These are phyloP conservation scores for Penicillium simplicissimum DNA, from an alignment of 495 filamentous ascomycete species.

Conservation along the genomic window DNA sequence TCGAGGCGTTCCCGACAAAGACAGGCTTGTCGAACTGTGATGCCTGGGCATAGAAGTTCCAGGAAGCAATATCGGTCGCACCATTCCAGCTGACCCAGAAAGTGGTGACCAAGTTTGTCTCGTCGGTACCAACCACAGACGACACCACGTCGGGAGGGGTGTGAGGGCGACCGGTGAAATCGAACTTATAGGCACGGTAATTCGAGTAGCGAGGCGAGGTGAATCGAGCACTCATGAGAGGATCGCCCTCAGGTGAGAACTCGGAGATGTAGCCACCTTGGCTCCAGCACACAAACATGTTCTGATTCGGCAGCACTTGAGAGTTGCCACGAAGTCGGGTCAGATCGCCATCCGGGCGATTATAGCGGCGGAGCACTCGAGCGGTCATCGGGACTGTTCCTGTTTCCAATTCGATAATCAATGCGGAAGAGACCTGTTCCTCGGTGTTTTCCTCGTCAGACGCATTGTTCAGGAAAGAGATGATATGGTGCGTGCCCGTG, in stretches of 20 bases:
- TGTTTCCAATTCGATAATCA: slow-evolving; percentile 52
- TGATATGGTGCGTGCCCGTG: slow-evolving; percentile 39
- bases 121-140: slow-evolving; percentile 32
- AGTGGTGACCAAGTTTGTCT: slow-evolving; percentile 32
- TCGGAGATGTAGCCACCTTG: slow-evolving; percentile 53
- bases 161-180: slow-evolving; percentile 33
- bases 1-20: slow-evolving; percentile 27
- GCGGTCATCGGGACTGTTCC: slow-evolving; percentile 48
- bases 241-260: slow-evolving; percentile 47
- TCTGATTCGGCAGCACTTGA: slow-evolving; percentile 53
- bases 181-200: slow-evolving; percentile 39
- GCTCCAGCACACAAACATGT: slow-evolving; percentile 60
- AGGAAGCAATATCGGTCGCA: slow-evolving; percentile 44
- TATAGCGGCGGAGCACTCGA: slow-evolving; percentile 37
- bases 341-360: slow-evolving; percentile 42
- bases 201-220: slow-evolving; percentile 28
- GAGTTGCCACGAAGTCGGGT: slow-evolving; percentile 58
- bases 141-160: slow-evolving; percentile 29
- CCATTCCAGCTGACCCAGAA: slow-evolving; percentile 50
- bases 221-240: slow-evolving; percentile 41
- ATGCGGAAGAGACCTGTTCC: slow-evolving; percentile 50
- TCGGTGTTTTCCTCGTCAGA: slow-evolving; percentile 43
- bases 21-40: slow-evolving; percentile 27
- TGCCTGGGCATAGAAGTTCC: slow-evolving; percentile 38
- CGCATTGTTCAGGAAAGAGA: slow-evolving; percentile 57